phyloP scores from a whole-genome alignment of 2,329 filamentous ascomycete genomes.

The Cercospora zeina region DNA sequence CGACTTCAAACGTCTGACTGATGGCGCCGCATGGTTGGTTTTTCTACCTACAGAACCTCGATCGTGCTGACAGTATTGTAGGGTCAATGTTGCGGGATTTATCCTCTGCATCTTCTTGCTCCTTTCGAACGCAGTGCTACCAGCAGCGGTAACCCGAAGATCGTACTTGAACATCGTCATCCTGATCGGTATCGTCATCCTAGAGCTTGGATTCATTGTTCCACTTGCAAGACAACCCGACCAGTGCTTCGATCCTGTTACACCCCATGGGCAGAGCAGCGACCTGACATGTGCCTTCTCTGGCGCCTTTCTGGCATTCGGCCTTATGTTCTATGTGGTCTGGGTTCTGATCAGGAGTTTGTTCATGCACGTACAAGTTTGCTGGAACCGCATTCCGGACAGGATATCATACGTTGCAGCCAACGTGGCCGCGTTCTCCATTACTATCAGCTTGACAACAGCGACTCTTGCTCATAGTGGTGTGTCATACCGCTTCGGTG shows the following conservation, averaged over 20 bases:
- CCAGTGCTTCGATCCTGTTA: constrained; percentile 80
- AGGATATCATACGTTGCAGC: constrained; percentile 37
- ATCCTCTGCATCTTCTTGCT: constrained; percentile 72
- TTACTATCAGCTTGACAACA: constrained; percentile 39
- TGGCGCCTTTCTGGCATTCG: constrained; percentile 73
- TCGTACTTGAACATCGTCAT: constrained; percentile 85
- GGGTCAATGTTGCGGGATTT: constrained; percentile 71
- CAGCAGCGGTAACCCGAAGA: constrained; percentile 75
- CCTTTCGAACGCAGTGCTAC: constrained; percentile 72
- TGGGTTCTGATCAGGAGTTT: constrained; percentile 67
- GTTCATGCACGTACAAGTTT: constrained; percentile 45
- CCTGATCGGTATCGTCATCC: constrained; percentile 66
- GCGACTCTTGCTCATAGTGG: constrained; percentile 49
- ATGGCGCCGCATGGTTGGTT: constrained; percentile 63
- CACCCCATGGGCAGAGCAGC: constrained; percentile 77
- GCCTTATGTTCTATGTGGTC: constrained; percentile 74
- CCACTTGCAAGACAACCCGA: constrained; percentile 71
- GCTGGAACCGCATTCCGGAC: constrained; percentile 42
- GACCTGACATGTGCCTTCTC: constrained; percentile 76
- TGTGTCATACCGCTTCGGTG: constrained; percentile 65
- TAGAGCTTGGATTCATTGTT: constrained; percentile 82
- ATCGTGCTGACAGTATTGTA: not conserved
- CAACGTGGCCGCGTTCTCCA: constrained; percentile 37
- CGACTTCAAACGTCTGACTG: constrained; percentile 56
- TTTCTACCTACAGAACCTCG: not conserved